phyloP scores from a whole-genome alignment of 2,329 filamentous ascomycete species.

The Pseudogymnoascus sp. region DNA sequence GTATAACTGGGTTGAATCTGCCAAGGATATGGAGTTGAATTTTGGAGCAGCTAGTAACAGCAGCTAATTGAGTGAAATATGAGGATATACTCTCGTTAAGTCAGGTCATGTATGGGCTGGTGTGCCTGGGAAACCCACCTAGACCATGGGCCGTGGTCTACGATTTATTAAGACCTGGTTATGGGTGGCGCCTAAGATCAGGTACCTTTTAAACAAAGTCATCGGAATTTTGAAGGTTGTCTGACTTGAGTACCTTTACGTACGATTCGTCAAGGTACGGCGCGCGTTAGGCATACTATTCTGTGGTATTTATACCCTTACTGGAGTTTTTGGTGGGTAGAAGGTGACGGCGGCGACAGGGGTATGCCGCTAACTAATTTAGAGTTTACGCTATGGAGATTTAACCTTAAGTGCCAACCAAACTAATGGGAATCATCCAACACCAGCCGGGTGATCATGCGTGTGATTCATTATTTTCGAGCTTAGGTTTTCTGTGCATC shows the following conservation, averaged over 20 bases:
- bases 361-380: background rate
- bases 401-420: background rate
- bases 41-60: background rate
- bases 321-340: background rate
- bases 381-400: background rate
- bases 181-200: background rate
- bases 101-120: background rate
- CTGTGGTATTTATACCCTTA: background rate
- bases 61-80: background rate
- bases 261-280: background rate
- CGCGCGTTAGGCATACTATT: background rate
- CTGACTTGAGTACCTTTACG: background rate
- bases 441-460: background rate
- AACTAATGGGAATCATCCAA: background rate
- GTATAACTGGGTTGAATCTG: constrained; percentile 33
- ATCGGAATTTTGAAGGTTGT: background rate
- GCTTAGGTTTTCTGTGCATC: background rate
- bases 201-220: background rate
- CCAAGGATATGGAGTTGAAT: constrained; percentile 21
- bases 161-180: background rate
- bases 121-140: background rate
- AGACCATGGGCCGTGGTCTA: background rate
- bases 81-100: background rate
- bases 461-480: background rate
- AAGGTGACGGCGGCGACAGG: background rate